phyloP scores from a whole-genome alignment of 2,329 filamentous ascomycete species.

The Fusarium nygamai region DNA sequence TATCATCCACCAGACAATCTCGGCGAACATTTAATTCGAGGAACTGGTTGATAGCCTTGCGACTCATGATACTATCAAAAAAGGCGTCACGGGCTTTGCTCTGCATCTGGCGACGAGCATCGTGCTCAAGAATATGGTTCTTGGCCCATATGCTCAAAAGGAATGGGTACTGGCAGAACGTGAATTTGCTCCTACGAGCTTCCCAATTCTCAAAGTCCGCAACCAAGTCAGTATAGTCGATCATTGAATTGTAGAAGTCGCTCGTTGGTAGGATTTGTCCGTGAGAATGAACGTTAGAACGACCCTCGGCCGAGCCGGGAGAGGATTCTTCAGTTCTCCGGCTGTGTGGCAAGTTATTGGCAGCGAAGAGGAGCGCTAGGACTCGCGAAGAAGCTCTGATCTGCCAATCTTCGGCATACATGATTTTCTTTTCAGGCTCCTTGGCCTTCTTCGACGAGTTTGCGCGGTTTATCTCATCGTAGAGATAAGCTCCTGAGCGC shows the following conservation, averaged over 20 bases:
- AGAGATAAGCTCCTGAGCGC: slow-evolving; percentile 75
- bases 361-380: slow-evolving; percentile 82
- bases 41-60: slow-evolving; percentile 78
- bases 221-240: slow-evolving; percentile 87
- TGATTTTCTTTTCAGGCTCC: slow-evolving; percentile 64
- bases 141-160: slow-evolving; percentile 93
- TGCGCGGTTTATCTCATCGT: slow-evolving; percentile 75
- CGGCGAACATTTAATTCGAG: slow-evolving; percentile 80
- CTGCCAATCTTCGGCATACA: slow-evolving; percentile 90
- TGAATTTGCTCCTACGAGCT: slow-evolving; percentile 75
- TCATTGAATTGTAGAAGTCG: slow-evolving; percentile 86
- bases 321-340: slow-evolving; percentile 47
- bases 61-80: slow-evolving; percentile 86
- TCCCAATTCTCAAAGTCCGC: slow-evolving; percentile 92
- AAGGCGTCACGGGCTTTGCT: slow-evolving; percentile 88
- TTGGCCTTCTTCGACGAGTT: slow-evolving; percentile 63
- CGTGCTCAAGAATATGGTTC: slow-evolving; percentile 88
- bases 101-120: slow-evolving; percentile 89
- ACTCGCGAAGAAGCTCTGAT: slow-evolving; percentile 82
- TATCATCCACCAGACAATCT: slow-evolving; percentile 90
- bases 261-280: slow-evolving; percentile 80
- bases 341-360: slow-evolving; percentile 70
- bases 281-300: slow-evolving; percentile 47
- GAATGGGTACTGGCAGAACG: slow-evolving; percentile 93
- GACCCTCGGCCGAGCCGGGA: slow-evolving; percentile 38